Percentiles rank a stretch among this genome's conserved stretches.
These are phyloP conservation scores for Lactarius sanguifluus DNA, from an alignment of 768 basidiomycete genomes.

Conservation along the genomic window DNA sequence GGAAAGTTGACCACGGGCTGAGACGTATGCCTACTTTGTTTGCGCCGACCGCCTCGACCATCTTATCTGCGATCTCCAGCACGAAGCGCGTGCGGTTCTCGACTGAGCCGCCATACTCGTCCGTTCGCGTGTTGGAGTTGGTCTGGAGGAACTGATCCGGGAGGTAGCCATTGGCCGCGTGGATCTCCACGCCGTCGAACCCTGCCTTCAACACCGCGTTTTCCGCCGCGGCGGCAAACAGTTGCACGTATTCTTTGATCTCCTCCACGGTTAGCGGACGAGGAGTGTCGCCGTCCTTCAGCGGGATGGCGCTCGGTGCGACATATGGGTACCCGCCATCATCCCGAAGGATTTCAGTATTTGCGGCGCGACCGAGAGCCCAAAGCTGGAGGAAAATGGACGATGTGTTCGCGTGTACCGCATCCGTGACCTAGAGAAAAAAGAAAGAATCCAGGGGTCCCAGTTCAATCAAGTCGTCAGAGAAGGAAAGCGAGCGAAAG, in stretches of 20 bases:
- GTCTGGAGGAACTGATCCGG: conserved; percentile 42
- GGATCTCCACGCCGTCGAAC: conserved; percentile 37
- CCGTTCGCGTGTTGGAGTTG: conserved; percentile 41
- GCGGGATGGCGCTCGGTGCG: neutral
- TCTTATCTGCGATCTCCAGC: conserved; percentile 41
- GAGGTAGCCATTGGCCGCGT: conserved; percentile 36
- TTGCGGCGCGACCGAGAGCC: conserved; percentile 39
- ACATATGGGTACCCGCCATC: conserved; percentile 10
- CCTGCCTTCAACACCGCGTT: conserved; percentile 40
- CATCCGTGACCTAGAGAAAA: conserved; percentile 17
- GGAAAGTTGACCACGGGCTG: conserved; percentile 33
- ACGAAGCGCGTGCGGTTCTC: conserved; percentile 47
- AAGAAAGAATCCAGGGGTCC: neutral
- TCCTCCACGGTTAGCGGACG: conserved; percentile 32
- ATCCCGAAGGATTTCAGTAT: neutral
- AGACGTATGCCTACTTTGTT: conserved; percentile 40
- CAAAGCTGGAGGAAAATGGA: conserved; percentile 42
- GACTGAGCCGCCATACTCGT: conserved; percentile 47
- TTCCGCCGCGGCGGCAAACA: conserved; percentile 39
- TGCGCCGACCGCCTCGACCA: conserved; percentile 39
- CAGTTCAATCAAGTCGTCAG: neutral
- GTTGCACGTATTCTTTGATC: conserved; percentile 32
- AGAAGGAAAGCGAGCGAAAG: neutral
- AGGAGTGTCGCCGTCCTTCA: neutral
- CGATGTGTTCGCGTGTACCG: conserved; percentile 39